Evolutionary conservation across 129 eudicot genomes (phyloP).

Genomic region (Escallonia herrerae): DNA sequence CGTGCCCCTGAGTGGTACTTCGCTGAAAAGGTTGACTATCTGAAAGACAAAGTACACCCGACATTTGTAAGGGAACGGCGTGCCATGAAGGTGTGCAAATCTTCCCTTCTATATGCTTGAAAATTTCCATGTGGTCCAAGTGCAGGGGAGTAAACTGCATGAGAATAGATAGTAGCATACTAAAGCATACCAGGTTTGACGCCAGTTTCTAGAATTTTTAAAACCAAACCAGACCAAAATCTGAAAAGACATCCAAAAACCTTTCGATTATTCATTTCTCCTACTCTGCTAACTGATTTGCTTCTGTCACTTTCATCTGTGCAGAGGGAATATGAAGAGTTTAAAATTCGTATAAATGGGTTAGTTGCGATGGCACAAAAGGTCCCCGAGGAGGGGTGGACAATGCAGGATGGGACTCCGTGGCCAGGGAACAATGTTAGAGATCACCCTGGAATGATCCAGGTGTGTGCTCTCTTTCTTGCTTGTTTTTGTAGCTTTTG

Average conservation of each 20-base stretch:
- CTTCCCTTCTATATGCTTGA: background rate
- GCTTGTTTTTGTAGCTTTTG: background rate
- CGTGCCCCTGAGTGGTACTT: conserved; percentile 96
- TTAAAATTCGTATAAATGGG: conserved; percentile 74
- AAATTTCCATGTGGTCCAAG: background rate
- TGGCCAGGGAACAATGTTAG: conserved; percentile 94
- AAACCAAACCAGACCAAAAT: too few relatives aligned
- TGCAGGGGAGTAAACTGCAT: background rate
- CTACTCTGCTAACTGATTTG: background rate
- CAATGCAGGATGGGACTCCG: conserved; percentile 94
- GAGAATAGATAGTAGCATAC: background rate
- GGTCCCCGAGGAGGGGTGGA: conserved; percentile 97
- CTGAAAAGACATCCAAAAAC: too few relatives aligned
- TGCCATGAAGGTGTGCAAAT: conserved; percentile 69
- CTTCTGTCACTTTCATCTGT: conserved; percentile 1
- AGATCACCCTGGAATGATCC: conserved; percentile 97
- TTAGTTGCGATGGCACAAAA: conserved; percentile 77
- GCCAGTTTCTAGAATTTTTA: too few relatives aligned
- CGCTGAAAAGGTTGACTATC: conserved; percentile 71
- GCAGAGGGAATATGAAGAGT: conserved; percentile 89
- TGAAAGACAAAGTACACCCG: conserved; percentile 77
- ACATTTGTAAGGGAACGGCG: conserved; percentile 89
- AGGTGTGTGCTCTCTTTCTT: conserved; percentile 26
- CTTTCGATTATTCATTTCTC: too few relatives aligned
- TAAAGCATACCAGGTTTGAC: too few relatives aligned